Conservation (phyloP, 164 flowering plant genomes). For the Dillenia suffruticosa region DNA sequence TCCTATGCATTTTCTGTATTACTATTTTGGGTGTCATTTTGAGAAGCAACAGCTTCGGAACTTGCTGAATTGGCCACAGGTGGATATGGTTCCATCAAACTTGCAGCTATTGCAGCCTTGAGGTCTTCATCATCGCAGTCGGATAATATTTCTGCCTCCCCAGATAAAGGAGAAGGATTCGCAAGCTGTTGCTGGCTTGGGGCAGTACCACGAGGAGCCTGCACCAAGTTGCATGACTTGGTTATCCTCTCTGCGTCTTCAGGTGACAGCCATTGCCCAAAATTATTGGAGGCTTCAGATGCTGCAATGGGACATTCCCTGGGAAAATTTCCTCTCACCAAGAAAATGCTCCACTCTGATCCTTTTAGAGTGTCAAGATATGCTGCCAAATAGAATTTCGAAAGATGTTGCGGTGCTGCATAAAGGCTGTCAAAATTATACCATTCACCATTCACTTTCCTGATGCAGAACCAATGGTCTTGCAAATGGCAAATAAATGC, state of each 20-base stretch:
- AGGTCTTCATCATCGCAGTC: conserved; percentile 74
- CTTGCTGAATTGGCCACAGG: conserved; percentile 11
- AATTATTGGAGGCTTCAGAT: conserved; percentile 72
- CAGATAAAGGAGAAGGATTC: conserved; percentile 15
- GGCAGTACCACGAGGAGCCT: conserved; percentile 13
- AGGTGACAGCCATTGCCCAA: conserved; percentile 89
- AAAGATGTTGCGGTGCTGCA: conserved; percentile 91
- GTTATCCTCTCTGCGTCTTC: conserved; percentile 86
- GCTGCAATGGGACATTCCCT: conserved; percentile 74
- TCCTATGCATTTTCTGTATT: too few species aligned
- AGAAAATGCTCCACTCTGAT: conserved; percentile 92
- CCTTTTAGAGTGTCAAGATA: conserved; percentile 77
- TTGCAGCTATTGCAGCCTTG: conserved; percentile 88
- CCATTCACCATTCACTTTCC: conserved; percentile 96
- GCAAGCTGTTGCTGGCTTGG: conserved; percentile 13
- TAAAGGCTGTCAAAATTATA: conserved; percentile 90
- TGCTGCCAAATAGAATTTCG: conserved; percentile 96
- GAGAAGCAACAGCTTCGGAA: background rate
- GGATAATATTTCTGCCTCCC: conserved; percentile 29
- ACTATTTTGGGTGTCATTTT: background rate
- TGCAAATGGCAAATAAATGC: conserved; percentile 94
- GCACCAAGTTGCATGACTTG: conserved; percentile 50
- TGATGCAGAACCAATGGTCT: conserved; percentile 94
- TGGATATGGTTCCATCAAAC: conserved; percentile 59
- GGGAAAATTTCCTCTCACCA: conserved; percentile 89